Evolutionary conservation across 306 rosid species (phyloP).

Genomic region (Dalbergia cultrata): DNA sequence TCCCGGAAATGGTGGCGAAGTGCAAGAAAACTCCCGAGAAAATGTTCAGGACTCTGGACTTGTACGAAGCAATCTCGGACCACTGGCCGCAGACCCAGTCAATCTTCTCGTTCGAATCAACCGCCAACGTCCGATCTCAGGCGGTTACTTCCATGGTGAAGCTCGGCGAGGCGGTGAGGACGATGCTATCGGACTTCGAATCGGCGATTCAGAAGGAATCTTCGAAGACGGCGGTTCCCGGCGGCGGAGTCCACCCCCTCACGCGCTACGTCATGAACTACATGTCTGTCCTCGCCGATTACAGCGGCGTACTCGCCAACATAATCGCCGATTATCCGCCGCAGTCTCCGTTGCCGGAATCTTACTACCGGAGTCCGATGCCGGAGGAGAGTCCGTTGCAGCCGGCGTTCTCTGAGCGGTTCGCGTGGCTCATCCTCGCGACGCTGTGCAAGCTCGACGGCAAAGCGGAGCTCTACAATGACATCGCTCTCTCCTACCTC

Average conservation of each 20-base stretch:
- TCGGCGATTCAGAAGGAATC: constrained; percentile 72
- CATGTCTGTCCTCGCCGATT: constrained; percentile 67
- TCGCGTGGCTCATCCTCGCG: constrained; percentile 81
- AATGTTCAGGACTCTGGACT: constrained; percentile 67
- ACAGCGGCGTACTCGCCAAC: constrained; percentile 59
- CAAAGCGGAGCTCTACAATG: constrained; percentile 67
- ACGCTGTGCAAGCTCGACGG: constrained; percentile 82
- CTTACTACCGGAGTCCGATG: constrained; percentile 57
- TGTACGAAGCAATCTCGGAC: constrained; percentile 72
- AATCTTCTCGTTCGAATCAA: constrained; percentile 74
- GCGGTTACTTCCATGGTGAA: constrained; percentile 55
- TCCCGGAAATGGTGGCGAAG: constrained; percentile 82
- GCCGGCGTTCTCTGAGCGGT: constrained; percentile 52
- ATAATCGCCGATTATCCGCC: constrained; percentile 77
- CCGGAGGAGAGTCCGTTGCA: constrained; percentile 39
- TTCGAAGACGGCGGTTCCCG: constrained; percentile 57
- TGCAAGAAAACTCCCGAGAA: constrained; percentile 83
- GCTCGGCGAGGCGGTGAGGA: constrained; percentile 57
- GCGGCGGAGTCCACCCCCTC: constrained; percentile 82
- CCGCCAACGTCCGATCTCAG: constrained; percentile 54
- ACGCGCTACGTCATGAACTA: constrained; percentile 91
- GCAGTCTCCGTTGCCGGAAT: constrained; percentile 70
- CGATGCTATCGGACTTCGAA: constrained; percentile 73
- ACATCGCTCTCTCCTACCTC: constrained; percentile 77
- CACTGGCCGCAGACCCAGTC: constrained; percentile 69